Percentiles rank a stretch among this genome's conserved stretches.
Conservation (phyloP, 2,329 filamentous ascomycete genomes). For the Talaromyces sp. region DNA sequence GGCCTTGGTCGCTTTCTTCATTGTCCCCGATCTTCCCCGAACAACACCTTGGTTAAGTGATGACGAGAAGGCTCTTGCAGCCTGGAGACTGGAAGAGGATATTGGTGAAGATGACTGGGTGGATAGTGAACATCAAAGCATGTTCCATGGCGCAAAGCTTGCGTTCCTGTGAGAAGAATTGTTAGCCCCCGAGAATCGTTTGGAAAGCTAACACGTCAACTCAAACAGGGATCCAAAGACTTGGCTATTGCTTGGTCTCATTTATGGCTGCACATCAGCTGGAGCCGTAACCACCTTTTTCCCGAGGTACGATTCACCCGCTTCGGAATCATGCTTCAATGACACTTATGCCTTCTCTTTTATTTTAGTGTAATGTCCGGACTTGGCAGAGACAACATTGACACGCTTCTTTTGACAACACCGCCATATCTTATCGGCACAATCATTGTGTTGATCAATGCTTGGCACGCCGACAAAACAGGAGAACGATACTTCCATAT, state of each 20-base stretch:
- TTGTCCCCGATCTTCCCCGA: slow-evolving; percentile 8
- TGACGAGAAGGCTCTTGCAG: slow-evolving; percentile 7
- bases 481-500: slow-evolving; percentile 18
- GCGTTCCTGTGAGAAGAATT: slow-evolving; percentile 11
- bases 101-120: slow-evolving; percentile 17
- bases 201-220: neutral
- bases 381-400: slow-evolving; percentile 11
- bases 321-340: neutral
- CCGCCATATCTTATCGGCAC: slow-evolving; percentile 16
- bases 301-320: slow-evolving; percentile 8
- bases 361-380: slow-evolving; percentile 18
- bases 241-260: slow-evolving; percentile 19
- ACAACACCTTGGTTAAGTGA: slow-evolving; percentile 9
- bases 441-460: slow-evolving; percentile 14
- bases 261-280: slow-evolving; percentile 19
- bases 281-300: slow-evolving; percentile 22
- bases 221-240: slow-evolving; percentile 13
- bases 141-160: slow-evolving; percentile 20
- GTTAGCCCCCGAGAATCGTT: neutral
- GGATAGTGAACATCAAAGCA: slow-evolving; percentile 15
- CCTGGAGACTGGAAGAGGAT: slow-evolving; percentile 11
- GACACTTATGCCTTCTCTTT: neutral
- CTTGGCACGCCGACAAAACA: slow-evolving; percentile 15
- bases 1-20: slow-evolving; percentile 3
- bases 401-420: slow-evolving; percentile 14